Percentiles rank a stretch among this genome's conserved stretches.
Evolutionary conservation across 1,284 basidiomycete species (phyloP).

Genomic region (Apiotrichum gracile): DNA sequence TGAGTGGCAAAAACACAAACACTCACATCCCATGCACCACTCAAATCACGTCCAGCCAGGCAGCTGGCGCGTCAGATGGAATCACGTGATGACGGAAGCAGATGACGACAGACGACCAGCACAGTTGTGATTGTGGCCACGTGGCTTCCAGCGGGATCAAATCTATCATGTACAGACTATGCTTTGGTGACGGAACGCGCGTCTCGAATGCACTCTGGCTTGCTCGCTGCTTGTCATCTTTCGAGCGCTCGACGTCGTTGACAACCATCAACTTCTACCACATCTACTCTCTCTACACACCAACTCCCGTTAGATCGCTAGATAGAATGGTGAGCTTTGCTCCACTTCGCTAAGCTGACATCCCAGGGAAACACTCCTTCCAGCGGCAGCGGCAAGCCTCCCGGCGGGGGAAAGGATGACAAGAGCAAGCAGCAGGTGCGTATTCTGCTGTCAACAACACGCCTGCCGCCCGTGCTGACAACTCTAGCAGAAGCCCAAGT

Average conservation of each 20-base stretch:
- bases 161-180: background rate
- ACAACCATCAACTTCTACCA: background rate
- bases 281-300: background rate
- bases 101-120: background rate
- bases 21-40: no score
- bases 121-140: background rate
- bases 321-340: conserved; percentile 5
- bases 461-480: no score
- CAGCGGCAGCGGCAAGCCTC: conserved; percentile 53
- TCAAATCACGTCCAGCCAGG: no score
- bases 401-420: conserved; percentile 46
- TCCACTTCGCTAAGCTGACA: background rate
- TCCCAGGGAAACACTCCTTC: conserved; percentile 72
- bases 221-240: no score
- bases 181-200: background rate
- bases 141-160: background rate
- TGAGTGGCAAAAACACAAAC: no score
- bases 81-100: no score
- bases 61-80: no score
- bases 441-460: background rate
- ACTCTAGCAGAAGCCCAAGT: conserved; percentile 63
- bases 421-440: conserved; percentile 59
- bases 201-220: background rate
- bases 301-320: background rate
- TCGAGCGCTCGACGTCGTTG: background rate